A percentile compares a stretch with the other conserved stretches of the same genome.
Evolutionary conservation across 257 asterid species (phyloP).

Genomic region (Solanum pennellii): DNA sequence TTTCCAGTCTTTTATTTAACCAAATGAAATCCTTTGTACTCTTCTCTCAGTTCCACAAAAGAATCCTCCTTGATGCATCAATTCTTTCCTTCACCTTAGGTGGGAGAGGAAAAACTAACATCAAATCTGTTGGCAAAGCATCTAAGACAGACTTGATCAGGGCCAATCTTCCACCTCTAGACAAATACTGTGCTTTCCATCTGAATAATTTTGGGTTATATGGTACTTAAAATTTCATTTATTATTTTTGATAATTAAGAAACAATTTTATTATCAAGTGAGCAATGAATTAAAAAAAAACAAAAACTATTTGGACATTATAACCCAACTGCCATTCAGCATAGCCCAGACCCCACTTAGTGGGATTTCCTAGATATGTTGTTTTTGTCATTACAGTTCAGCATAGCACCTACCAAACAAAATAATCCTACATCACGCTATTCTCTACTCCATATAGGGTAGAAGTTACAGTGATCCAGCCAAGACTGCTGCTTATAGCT

Average conservation of each 20-base stretch:
- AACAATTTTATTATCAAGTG: neutral
- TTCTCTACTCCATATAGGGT: neutral
- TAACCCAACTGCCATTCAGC: neutral
- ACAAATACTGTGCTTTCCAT: neutral
- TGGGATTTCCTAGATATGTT: neutral
- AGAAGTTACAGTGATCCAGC: neutral
- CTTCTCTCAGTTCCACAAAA: neutral
- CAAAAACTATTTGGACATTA: neutral
- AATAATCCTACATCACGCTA: neutral
- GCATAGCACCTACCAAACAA: neutral
- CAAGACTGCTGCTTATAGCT: neutral
- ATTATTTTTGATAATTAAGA: neutral
- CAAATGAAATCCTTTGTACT: neutral
- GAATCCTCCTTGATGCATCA: neutral
- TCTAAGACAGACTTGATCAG: neutral
- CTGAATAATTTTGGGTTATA: neutral
- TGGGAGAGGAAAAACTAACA: neutral
- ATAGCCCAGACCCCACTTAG: neutral
- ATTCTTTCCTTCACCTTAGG: neutral
- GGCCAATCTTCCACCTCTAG: neutral
- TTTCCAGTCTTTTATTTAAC: neutral
- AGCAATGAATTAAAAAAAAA: neutral
- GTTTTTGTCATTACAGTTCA: neutral
- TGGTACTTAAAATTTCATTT: neutral
- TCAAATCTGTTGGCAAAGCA: neutral